Percentiles rank a stretch among this genome's conserved stretches.
These are phyloP conservation scores for Talaromyces sp. DNA, from an alignment of 2,329 filamentous ascomycete genomes.

Conservation along the genomic window DNA sequence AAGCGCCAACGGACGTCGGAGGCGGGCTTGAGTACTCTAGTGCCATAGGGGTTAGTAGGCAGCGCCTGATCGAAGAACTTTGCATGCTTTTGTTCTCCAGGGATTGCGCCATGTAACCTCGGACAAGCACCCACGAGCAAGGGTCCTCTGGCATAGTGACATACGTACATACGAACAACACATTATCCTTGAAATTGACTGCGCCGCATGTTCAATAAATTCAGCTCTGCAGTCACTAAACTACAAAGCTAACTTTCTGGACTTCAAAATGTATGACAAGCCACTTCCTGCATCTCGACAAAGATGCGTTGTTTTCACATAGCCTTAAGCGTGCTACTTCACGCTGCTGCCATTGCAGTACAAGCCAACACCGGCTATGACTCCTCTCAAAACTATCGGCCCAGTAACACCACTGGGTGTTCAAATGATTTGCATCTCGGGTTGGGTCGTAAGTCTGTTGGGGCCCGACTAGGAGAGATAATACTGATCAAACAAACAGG, in stretches of 20 bases:
- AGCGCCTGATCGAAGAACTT: not conserved
- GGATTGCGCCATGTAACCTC: too few species aligned
- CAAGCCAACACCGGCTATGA: not conserved
- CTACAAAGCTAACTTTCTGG: not conserved
- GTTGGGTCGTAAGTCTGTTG: slow-evolving; percentile 10
- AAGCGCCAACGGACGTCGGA: not conserved
- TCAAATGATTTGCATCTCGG: not conserved
- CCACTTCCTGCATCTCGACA: not conserved
- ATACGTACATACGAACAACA: too few species aligned
- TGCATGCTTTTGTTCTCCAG: not conserved
- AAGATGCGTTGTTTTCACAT: not conserved
- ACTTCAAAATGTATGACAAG: not conserved
- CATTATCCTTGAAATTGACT: too few species aligned
- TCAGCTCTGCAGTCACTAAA: too few species aligned
- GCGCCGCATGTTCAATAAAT: too few species aligned
- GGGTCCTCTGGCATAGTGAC: too few species aligned
- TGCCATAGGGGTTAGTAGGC: not conserved
- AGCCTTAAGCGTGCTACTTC: not conserved
- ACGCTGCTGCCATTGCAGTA: slow-evolving; percentile 8
- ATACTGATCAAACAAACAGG: slow-evolving; percentile 5
- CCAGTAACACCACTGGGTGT: slow-evolving; percentile 1
- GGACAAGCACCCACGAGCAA: too few species aligned
- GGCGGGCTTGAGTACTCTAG: not conserved
- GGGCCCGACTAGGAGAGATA: not conserved
- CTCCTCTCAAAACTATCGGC: not conserved